phyloP scores from a whole-genome alignment of 2,329 filamentous ascomycete species.

The Fusarium sp. region DNA sequence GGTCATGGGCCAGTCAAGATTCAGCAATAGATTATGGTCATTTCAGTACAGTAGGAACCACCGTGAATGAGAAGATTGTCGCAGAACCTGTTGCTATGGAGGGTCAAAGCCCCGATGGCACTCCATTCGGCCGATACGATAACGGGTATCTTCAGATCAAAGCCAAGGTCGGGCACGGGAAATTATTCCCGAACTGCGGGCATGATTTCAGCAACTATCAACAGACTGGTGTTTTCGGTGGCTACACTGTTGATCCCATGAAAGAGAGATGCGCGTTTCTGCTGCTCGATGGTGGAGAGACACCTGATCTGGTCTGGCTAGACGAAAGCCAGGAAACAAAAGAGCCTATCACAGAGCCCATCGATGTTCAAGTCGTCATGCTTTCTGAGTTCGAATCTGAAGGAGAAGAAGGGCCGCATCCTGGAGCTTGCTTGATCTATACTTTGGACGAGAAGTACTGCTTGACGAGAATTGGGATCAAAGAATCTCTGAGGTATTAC shows the following conservation, averaged over 20 bases:
- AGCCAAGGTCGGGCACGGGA: background rate
- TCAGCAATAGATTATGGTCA: background rate
- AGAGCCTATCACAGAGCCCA: background rate
- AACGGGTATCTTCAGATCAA: background rate
- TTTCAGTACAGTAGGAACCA: background rate
- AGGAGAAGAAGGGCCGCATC: background rate
- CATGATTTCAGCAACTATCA: background rate
- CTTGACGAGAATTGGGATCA: background rate
- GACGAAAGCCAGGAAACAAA: background rate
- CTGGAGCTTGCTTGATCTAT: background rate
- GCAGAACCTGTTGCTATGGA: background rate
- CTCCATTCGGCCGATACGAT: background rate
- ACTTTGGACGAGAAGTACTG: background rate
- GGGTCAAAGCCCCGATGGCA: background rate
- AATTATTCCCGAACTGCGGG: background rate
- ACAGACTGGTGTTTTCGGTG: rapidly evolving
- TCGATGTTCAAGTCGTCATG: background rate
- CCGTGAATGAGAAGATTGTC: rapidly evolving
- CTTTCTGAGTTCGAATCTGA: background rate
- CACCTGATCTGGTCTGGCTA: background rate
- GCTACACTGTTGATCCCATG: background rate
- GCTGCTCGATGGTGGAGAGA: background rate
- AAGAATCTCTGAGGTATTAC: background rate
- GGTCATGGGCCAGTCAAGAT: conserved; percentile 11
- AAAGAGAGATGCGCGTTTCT: background rate